These are phyloP conservation scores for Inosperma sp. DNA, from an alignment of 768 basidiomycete genomes.

Conservation along the genomic window DNA sequence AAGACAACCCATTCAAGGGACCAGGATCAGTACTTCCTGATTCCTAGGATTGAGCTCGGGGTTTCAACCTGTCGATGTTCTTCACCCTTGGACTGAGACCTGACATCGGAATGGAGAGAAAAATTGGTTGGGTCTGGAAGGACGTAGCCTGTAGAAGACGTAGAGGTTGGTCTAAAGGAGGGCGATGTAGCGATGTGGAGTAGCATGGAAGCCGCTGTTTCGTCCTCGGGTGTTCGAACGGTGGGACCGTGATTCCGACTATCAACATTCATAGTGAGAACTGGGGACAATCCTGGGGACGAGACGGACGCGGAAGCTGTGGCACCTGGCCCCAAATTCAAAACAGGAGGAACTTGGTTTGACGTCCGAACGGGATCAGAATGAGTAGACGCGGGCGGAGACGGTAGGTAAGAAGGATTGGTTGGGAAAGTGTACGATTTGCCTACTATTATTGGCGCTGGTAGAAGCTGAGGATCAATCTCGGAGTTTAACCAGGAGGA, in stretches of 20 bases:
- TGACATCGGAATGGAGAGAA: too few species aligned
- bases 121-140: too few species aligned
- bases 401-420: slow-evolving; percentile 49
- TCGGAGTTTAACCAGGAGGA: slow-evolving; percentile 31
- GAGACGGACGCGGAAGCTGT: not conserved
- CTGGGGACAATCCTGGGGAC: too few species aligned
- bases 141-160: too few species aligned
- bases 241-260: slow-evolving; percentile 12
- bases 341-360: slow-evolving; percentile 16
- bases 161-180: slow-evolving; percentile 22
- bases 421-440: slow-evolving; percentile 13
- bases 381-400: slow-evolving; percentile 53
- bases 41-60: too few species aligned
- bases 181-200: slow-evolving; percentile 57
- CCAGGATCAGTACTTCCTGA: too few species aligned
- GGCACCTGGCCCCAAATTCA: slow-evolving; percentile 9
- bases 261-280: too few species aligned
- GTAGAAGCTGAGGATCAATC: slow-evolving; percentile 21
- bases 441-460: slow-evolving; percentile 8
- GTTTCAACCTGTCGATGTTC: too few species aligned
- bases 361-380: slow-evolving; percentile 42
- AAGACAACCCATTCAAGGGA: too few species aligned
- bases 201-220: slow-evolving; percentile 62
- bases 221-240: slow-evolving; percentile 52
- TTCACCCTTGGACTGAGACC: too few species aligned